Base-by-base conservation (phyloP, 805 yeast genomes). In the Barnettozyma vustinii region DNA sequence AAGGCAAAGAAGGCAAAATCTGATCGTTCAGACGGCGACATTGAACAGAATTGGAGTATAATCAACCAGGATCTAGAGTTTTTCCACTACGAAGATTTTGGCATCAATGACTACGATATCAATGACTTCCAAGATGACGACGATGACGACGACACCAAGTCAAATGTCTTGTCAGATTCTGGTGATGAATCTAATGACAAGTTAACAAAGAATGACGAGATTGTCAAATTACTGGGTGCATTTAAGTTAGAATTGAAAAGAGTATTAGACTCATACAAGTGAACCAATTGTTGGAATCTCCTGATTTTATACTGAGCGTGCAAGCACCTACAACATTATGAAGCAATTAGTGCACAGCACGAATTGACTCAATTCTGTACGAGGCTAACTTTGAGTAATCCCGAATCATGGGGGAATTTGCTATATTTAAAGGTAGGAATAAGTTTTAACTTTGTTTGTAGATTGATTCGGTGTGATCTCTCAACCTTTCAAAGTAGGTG, bases 41-140 rank as follows among this genome's bases (percentile, higher is more conserved):
- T 72, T 35, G 65, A 65, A 7, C 67, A 64, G 10, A 73, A 66
- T 46, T 70, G 80, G 78, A 64, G 67, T 9, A 61, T 69, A n/a
- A 72, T 77, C 9, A 67, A 74, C 44, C 65, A 71, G 2, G 46
- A 51, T 26, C 60, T 69, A 9, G 73, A 73, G 5, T 67, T 74
- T 1, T 61, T 76, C 52, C 68, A 69, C 10, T 66, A 71, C 10
- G 63, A 67, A 5, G 79, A 76, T 47, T 70, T 77, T 51, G 83
- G 82, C 0, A 53, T 77, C 13, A 68, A 71, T 18, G 79, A 75
- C 26, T 70, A 72, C 42, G 82, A 78, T 52, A 54, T 73, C n/a
- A 71, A 69, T 19, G 79, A 74, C 49, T 54, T 72, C 20, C 69
- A 67, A 42, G 48, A 62, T 16, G 55, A 49, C 27, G 55, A 49